Conservation (phyloP, 768 basidiomycete species). For the Lactifluus pinguis region DNA sequence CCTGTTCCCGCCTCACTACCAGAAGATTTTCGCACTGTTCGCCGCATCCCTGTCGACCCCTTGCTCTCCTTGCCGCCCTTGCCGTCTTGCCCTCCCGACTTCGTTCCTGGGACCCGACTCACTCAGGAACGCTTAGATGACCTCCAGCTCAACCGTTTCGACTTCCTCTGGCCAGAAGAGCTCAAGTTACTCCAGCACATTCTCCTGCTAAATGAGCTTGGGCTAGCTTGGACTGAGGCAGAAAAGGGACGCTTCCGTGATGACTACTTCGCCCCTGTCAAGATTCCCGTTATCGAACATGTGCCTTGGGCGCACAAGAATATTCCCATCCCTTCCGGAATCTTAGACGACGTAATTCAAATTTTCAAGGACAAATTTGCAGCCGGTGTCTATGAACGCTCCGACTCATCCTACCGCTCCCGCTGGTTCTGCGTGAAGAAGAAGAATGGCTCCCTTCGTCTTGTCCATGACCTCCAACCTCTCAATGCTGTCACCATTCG, state of each 20-base stretch:
- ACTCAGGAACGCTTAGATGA: neutral
- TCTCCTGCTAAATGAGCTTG: too few relatives aligned
- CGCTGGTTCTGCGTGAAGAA: too few relatives aligned
- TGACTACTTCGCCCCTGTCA: too few relatives aligned
- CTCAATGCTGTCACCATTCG: neutral
- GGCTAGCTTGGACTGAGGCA: too few relatives aligned
- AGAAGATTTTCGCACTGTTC: neutral
- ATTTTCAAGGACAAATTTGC: too few relatives aligned
- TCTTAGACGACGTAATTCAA: neutral
- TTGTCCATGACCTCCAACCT: too few relatives aligned
- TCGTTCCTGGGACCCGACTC: neutral
- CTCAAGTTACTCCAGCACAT: neutral
- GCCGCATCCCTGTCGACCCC: neutral
- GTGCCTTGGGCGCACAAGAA: too few relatives aligned
- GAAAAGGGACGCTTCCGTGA: too few relatives aligned
- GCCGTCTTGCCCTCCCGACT: neutral
- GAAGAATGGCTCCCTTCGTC: too few relatives aligned
- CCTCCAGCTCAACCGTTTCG: neutral
- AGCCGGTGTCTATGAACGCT: neutral
- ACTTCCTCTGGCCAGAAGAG: neutral
- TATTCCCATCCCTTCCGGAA: neutral
- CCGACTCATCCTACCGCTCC: neutral
- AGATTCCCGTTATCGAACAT: too few relatives aligned
- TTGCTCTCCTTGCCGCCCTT: neutral
- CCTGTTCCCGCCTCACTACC: neutral